Conservation (phyloP, 306 rosid genomes). For the Alnus rubra region DNA sequence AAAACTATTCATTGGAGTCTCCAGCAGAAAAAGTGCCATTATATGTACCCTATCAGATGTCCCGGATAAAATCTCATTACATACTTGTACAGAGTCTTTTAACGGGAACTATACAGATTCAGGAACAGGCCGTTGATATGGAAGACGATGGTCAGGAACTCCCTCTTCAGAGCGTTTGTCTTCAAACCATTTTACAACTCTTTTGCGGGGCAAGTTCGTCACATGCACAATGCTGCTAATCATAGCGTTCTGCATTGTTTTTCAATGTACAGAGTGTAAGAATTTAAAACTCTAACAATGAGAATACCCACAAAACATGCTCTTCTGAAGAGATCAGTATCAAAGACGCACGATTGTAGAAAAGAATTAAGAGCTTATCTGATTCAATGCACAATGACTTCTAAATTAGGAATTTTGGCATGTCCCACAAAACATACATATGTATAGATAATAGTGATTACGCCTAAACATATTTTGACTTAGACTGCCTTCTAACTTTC, state of each 20-base stretch:
- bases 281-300: neutral
- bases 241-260: conserved; percentile 70
- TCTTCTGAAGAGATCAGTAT: neutral
- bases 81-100: conserved; percentile 7
- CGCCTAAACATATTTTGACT: neutral
- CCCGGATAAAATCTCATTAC: neutral
- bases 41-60: neutral
- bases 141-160: conserved; percentile 63
- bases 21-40: neutral
- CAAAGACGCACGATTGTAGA: neutral
- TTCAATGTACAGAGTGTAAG: conserved; percentile 23
- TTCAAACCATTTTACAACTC: conserved; percentile 91
- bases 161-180: conserved; percentile 82
- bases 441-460: too few species aligned
- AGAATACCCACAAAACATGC: neutral
- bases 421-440: neutral
- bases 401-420: neutral
- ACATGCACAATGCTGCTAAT: conserved; percentile 81
- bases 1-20: neutral
- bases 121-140: conserved; percentile 57
- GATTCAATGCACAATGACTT: neutral
- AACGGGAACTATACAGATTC: conserved; percentile 27
- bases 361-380: neutral
- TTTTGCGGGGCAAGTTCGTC: conserved; percentile 79
- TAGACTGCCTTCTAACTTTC: too few species aligned